Conservation (phyloP, 1,284 basidiomycete species). For the Schizophyllum commune region DNA sequence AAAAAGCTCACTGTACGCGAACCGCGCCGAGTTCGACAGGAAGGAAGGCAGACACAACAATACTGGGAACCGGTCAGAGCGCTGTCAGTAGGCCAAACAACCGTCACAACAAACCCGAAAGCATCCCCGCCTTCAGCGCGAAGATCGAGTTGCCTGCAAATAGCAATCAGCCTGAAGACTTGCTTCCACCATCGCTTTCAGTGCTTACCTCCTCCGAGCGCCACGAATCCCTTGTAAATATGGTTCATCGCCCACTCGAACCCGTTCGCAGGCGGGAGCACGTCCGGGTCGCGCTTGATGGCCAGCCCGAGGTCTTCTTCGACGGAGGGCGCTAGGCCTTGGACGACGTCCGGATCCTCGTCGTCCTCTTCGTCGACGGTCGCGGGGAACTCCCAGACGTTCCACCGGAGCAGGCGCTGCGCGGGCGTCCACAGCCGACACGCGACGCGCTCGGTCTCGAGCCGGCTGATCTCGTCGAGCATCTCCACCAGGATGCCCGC, state of each 20-base stretch:
- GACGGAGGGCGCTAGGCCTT: conserved; percentile 40
- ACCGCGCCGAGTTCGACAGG: conserved; percentile 43
- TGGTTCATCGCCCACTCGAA: conserved; percentile 44
- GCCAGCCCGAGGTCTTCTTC: conserved; percentile 47
- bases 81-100: background rate
- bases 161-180: no score
- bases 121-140: conserved; percentile 70
- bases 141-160: conserved; percentile 56
- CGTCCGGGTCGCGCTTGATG: conserved; percentile 63
- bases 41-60: conserved; percentile 55
- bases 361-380: conserved; percentile 40
- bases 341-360: conserved; percentile 57
- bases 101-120: conserved; percentile 39
- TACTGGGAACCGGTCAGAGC: conserved; percentile 26
- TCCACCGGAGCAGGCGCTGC: conserved; percentile 36
- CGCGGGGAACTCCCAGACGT: conserved; percentile 40
- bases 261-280: conserved; percentile 54
- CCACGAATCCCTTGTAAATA: conserved; percentile 32
- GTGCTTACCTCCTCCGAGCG: conserved; percentile 26
- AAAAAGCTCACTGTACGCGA: conserved; percentile 47
- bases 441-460: conserved; percentile 46
- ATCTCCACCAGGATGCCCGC: conserved; percentile 10
- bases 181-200: no score
- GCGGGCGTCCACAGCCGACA: conserved; percentile 66
- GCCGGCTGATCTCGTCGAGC: conserved; percentile 45